Percentiles rank a stretch among this genome's conserved stretches.
These are phyloP conservation scores for Aspergillus latus DNA, from an alignment of 2,329 filamentous ascomycete species.

Conservation along the genomic window DNA sequence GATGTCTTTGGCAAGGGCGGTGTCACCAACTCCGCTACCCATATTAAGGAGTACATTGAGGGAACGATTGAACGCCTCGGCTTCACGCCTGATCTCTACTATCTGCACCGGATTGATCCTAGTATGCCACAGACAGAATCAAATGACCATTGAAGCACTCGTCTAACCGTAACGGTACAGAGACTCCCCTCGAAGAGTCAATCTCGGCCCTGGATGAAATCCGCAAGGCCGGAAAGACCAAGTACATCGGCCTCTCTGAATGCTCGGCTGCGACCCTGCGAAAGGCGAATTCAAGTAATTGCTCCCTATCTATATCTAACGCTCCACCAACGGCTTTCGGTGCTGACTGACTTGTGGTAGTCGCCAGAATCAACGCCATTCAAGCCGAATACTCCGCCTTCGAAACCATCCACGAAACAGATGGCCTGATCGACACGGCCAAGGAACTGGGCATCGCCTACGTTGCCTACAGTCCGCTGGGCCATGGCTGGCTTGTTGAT, in stretches of 20 bases:
- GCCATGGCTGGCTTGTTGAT: slow-evolving; percentile 51
- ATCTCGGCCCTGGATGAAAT: slow-evolving; percentile 50
- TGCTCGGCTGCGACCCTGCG: slow-evolving; percentile 48
- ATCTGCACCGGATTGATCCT: slow-evolving; percentile 48
- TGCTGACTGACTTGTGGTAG: slow-evolving; percentile 25
- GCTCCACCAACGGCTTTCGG: neutral
- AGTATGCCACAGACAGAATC: slow-evolving; percentile 30
- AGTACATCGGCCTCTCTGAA: slow-evolving; percentile 52
- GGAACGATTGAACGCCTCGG: slow-evolving; percentile 52
- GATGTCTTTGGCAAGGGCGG: slow-evolving; percentile 34
- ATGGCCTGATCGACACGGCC: slow-evolving; percentile 43
- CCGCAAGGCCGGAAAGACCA: slow-evolving; percentile 49
- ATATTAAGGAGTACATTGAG: slow-evolving; percentile 52
- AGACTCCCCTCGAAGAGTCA: slow-evolving; percentile 40
- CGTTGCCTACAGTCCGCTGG: slow-evolving; percentile 50
- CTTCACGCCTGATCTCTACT: slow-evolving; percentile 49
- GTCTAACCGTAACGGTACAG: neutral
- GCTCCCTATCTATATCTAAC: neutral
- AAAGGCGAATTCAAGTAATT: slow-evolving; percentile 46
- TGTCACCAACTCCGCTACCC: slow-evolving; percentile 48
- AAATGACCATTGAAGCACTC: neutral
- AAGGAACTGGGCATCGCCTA: slow-evolving; percentile 46
- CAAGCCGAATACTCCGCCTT: slow-evolving; percentile 51
- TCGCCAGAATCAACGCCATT: slow-evolving; percentile 49
- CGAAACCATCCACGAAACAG: slow-evolving; percentile 44